Conservation (phyloP, 371 early-diverging fungal genomes). For the Gilbertella persicaria region DNA sequence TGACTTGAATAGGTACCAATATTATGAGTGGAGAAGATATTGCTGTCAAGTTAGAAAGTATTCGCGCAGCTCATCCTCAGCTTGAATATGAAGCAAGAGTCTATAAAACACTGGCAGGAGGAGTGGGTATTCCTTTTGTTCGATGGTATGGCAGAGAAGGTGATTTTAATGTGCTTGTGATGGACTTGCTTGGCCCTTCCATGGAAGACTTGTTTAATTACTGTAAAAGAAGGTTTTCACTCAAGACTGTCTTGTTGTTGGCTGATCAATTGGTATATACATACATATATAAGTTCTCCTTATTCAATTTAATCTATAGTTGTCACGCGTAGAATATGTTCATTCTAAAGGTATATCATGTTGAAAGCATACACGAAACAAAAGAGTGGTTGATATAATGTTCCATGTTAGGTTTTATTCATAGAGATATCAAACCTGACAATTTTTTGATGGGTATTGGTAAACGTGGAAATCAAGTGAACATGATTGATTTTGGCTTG, state of each 20-base stretch:
- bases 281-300: background rate
- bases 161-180: slow-evolving; percentile 94
- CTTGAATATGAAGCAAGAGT: slow-evolving; percentile 96
- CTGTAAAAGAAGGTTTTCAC: slow-evolving; percentile 94
- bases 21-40: slow-evolving; percentile 94
- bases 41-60: slow-evolving; percentile 93
- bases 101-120: slow-evolving; percentile 93
- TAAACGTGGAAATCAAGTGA: slow-evolving; percentile 93
- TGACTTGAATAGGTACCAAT: slow-evolving; percentile 71
- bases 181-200: slow-evolving; percentile 98
- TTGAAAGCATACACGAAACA: too few species aligned
- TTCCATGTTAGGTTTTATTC: slow-evolving; percentile 51
- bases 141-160: slow-evolving; percentile 92
- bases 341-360: slow-evolving; percentile 78
- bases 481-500: slow-evolving; percentile 99
- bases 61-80: slow-evolving; percentile 94
- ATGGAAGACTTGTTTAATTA: slow-evolving; percentile 99
- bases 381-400: background rate
- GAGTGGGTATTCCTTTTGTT: slow-evolving; percentile 96
- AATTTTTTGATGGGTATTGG: slow-evolving; percentile 99
- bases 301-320: slow-evolving; percentile 60
- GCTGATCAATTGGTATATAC: slow-evolving; percentile 94
- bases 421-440: slow-evolving; percentile 94
- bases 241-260: slow-evolving; percentile 98
- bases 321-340: slow-evolving; percentile 97